These are phyloP conservation scores for Suillus hirtellus DNA, from an alignment of 768 basidiomycete genomes.

Conservation along the genomic window DNA sequence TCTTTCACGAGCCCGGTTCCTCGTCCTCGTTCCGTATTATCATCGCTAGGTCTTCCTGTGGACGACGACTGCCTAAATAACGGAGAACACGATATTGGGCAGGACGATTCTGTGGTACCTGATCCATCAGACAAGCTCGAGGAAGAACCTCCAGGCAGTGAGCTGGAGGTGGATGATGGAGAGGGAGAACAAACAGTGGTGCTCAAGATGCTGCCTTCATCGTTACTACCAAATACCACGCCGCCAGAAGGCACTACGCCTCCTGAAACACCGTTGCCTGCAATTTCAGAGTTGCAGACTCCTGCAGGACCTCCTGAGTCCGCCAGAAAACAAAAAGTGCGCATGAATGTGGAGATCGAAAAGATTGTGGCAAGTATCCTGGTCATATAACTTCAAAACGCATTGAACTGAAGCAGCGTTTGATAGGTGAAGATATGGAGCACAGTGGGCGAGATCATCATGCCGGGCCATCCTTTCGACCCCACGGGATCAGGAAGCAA, in stretches of 20 bases:
- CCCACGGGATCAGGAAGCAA: constrained; percentile 34
- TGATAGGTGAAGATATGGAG: constrained; percentile 74
- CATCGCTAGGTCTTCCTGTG: constrained; percentile 19
- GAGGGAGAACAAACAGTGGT: constrained; percentile 35
- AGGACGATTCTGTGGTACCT: neutral
- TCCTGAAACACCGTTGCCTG: constrained; percentile 13
- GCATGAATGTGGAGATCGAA: constrained; percentile 64
- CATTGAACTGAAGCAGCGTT: constrained; percentile 56
- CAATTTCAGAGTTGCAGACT: neutral
- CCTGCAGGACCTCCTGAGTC: constrained; percentile 16
- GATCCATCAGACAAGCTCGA: neutral
- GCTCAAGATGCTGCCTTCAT: constrained; percentile 22
- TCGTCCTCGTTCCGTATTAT: constrained; percentile 31
- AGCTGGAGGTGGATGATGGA: constrained; percentile 19
- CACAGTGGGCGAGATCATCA: constrained; percentile 62
- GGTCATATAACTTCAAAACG: neutral
- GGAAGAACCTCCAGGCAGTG: neutral
- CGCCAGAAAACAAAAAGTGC: constrained; percentile 39
- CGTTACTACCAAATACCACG: neutral
- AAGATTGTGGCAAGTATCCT: constrained; percentile 55
- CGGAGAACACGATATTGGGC: neutral
- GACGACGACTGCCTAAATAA: neutral
- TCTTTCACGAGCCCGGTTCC: constrained; percentile 49
- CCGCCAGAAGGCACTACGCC: neutral
- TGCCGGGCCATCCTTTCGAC: constrained; percentile 50